Percentiles rank a stretch among this genome's conserved stretches.
Evolutionary conservation across 176 grass and related monocot genomes (phyloP).

Genomic region (Tillandsia leiboldiana): DNA sequence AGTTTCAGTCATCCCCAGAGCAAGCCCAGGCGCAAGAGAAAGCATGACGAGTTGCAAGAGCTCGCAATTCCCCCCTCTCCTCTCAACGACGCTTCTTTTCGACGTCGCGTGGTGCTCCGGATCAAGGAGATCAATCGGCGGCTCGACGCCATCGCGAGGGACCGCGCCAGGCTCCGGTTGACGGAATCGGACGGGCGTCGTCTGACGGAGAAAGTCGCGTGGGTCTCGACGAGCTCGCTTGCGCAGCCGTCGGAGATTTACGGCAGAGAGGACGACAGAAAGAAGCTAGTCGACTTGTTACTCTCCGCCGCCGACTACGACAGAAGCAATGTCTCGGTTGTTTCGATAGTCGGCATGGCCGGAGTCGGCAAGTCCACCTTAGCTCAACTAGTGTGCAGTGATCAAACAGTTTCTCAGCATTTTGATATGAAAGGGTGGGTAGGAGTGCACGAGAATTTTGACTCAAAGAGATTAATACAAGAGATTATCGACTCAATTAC

Average conservation of each 20-base stretch:
- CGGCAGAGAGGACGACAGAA: constrained; percentile 1
- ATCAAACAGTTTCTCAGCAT: neutral
- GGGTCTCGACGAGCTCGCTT: neutral
- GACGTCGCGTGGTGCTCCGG: neutral
- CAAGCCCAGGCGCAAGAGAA: neutral
- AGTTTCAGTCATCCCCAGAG: neutral
- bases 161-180: neutral
- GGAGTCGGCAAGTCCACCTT: constrained; percentile 27
- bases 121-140: neutral
- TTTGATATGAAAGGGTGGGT: constrained; percentile 31
- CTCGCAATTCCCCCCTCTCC: neutral
- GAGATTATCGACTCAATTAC: constrained; percentile 15
- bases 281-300: neutral
- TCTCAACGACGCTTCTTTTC: constrained; percentile 2
- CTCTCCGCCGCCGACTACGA: neutral
- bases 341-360: constrained; percentile 1
- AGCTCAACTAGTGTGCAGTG: constrained; percentile 12
- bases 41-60: neutral
- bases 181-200: neutral
- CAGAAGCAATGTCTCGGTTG: neutral
- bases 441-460: constrained; percentile 14
- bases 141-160: neutral
- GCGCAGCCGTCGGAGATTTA: constrained; percentile 1
- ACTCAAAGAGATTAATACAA: neutral
- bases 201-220: neutral